Conservation (phyloP, 1,284 basidiomycete species). For the Chalciporus sp. region DNA sequence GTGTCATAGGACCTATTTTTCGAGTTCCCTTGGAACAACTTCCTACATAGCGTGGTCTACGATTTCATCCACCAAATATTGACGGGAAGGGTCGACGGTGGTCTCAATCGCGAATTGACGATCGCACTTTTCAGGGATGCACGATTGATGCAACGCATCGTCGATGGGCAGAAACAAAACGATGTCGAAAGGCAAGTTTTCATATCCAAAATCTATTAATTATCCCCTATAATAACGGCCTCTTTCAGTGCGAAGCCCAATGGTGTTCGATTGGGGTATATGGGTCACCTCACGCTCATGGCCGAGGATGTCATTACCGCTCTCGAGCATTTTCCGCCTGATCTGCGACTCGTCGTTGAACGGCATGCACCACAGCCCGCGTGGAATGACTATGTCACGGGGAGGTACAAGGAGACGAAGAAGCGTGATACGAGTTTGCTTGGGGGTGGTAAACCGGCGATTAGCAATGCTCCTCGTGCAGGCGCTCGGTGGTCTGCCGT, state of each 20-base stretch:
- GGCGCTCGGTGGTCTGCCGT: constrained; percentile 67
- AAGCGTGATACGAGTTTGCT: constrained; percentile 77
- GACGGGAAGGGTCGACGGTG: constrained; percentile 79
- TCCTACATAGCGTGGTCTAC: constrained; percentile 96
- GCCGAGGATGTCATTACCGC: constrained; percentile 88
- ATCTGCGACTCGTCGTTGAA: constrained; percentile 67
- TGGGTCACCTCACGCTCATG: constrained; percentile 96
- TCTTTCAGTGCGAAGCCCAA: constrained; percentile 59
- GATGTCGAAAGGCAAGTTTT: constrained; percentile 66
- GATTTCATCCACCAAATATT: constrained; percentile 96
- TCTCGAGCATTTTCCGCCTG: constrained; percentile 83
- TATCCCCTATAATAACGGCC: constrained; percentile 10
- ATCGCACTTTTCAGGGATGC: constrained; percentile 83
- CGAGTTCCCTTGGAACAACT: constrained; percentile 97
- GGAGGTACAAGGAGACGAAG: constrained; percentile 85
- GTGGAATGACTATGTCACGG: constrained; percentile 88
- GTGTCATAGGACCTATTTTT: constrained; percentile 84
- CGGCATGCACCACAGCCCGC: constrained; percentile 74
- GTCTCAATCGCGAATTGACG: constrained; percentile 80
- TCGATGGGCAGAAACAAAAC: constrained; percentile 82
- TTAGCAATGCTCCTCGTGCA: constrained; percentile 40
- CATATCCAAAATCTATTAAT: constrained; percentile 4
- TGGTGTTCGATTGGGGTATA: constrained; percentile 85
- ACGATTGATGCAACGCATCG: constrained; percentile 76
- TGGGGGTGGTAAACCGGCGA: constrained; percentile 79